Conservation (phyloP, 306 rosid species). For the Cicer bijugum region DNA sequence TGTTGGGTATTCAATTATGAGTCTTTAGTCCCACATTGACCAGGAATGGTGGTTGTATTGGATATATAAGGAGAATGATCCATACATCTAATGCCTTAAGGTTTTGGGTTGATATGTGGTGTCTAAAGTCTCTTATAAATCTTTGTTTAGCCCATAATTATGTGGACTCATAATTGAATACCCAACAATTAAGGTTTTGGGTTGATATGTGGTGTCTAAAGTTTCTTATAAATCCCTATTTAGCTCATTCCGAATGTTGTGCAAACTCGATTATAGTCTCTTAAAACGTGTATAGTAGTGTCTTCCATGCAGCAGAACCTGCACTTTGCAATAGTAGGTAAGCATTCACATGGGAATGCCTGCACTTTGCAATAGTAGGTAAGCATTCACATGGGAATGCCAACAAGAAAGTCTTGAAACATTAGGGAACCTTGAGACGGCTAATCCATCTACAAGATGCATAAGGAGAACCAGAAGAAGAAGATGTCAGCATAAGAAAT, state of each 20-base stretch:
- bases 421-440: constrained; percentile 24
- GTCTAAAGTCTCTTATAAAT: constrained; percentile 39
- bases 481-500: neutral
- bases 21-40: constrained; percentile 29
- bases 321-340: constrained; percentile 30
- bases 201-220: no score
- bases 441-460: constrained; percentile 38
- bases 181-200: no score
- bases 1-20: constrained; percentile 15
- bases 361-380: constrained; percentile 27
- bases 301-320: constrained; percentile 32
- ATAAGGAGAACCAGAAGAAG: neutral
- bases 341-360: constrained; percentile 34
- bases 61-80: no score
- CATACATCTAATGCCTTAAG: no score
- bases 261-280: constrained; percentile 30
- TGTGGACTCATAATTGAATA: no score
- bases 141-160: no score
- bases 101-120: no score
- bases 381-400: constrained; percentile 35
- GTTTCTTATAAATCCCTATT: no score
- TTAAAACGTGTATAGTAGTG: constrained; percentile 27
- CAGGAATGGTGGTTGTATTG: neutral
- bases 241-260: no score
- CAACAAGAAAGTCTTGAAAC: constrained; percentile 38